Evolutionary conservation across 2,329 filamentous ascomycete species (phyloP).

Genomic region (Fonsecaea multimorphosa): DNA sequence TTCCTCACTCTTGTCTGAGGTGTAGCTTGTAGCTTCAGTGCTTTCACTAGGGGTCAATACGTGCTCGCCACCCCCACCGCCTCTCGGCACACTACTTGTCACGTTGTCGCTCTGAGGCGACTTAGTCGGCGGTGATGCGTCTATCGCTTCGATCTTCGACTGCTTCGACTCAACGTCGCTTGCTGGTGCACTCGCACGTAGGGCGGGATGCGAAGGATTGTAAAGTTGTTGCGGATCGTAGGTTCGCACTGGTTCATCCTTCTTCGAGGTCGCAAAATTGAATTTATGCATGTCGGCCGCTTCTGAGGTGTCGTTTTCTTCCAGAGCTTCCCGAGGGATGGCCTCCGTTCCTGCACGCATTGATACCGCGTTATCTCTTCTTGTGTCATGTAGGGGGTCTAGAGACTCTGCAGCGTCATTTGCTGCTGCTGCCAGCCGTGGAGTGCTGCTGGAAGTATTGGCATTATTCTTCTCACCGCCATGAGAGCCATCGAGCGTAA

Average conservation of each 20-base stretch:
- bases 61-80: slow-evolving; percentile 26
- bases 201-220: slow-evolving; percentile 20
- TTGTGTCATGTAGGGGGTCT: slow-evolving; percentile 29
- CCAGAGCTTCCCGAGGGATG: slow-evolving; percentile 28
- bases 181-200: slow-evolving; percentile 34
- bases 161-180: slow-evolving; percentile 23
- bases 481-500: slow-evolving; percentile 10
- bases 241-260: slow-evolving; percentile 35
- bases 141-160: slow-evolving; percentile 6
- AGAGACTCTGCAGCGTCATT: slow-evolving; percentile 21
- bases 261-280: slow-evolving; percentile 37
- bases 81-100: slow-evolving; percentile 18
- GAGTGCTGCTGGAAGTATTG: slow-evolving; percentile 22
- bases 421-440: slow-evolving; percentile 10
- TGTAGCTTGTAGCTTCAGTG: slow-evolving; percentile 32
- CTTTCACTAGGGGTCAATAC: slow-evolving; percentile 31
- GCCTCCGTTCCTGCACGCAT: slow-evolving; percentile 39
- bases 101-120: slow-evolving; percentile 20
- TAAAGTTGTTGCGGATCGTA: slow-evolving; percentile 34
- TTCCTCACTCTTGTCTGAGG: slow-evolving; percentile 31
- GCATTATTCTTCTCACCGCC: slow-evolving; percentile 9
- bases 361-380: slow-evolving; percentile 34
- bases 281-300: slow-evolving; percentile 31
- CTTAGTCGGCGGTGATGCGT: slow-evolving; percentile 14
- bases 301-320: slow-evolving; percentile 17